phyloP scores from a whole-genome alignment of 768 basidiomycete species.

The Pleurotus salmoneostramineus region DNA sequence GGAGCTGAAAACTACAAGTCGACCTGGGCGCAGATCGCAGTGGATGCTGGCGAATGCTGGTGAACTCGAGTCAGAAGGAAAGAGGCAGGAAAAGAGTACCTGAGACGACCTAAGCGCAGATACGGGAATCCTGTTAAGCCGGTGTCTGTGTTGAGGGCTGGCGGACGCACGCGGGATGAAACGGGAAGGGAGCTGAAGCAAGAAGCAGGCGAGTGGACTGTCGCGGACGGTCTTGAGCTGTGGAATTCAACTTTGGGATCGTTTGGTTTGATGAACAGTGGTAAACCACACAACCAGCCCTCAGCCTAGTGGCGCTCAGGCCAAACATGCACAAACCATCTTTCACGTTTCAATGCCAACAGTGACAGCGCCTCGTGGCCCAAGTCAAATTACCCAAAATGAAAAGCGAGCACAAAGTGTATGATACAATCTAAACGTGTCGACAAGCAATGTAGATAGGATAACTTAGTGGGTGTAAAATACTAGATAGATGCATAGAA shows the following conservation, averaged over 20 bases:
- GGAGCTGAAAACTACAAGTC: conserved; percentile 1
- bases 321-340: conserved; percentile 33
- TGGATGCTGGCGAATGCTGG: background rate
- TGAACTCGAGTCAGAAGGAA: background rate
- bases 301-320: conserved; percentile 20
- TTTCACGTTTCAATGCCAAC: conserved; percentile 15
- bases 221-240: conserved; percentile 33
- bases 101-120: background rate
- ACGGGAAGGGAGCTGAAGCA: conserved; percentile 14
- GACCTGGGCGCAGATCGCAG: background rate
- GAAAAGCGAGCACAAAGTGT: background rate
- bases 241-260: too few species aligned
- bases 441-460: background rate
- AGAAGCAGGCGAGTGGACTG: conserved; percentile 27
- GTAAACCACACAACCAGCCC: conserved; percentile 27
- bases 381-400: conserved; percentile 11
- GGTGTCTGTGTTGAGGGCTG: background rate
- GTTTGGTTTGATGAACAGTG: conserved; percentile 37
- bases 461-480: background rate
- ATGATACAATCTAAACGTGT: background rate
- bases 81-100: background rate
- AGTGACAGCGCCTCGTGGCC: conserved; percentile 11
- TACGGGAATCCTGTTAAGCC: conserved; percentile 1
- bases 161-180: conserved; percentile 5
- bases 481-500: background rate